Evolutionary conservation across 1,284 basidiomycete species (phyloP).

Genomic region (Cryptococcus sp.): DNA sequence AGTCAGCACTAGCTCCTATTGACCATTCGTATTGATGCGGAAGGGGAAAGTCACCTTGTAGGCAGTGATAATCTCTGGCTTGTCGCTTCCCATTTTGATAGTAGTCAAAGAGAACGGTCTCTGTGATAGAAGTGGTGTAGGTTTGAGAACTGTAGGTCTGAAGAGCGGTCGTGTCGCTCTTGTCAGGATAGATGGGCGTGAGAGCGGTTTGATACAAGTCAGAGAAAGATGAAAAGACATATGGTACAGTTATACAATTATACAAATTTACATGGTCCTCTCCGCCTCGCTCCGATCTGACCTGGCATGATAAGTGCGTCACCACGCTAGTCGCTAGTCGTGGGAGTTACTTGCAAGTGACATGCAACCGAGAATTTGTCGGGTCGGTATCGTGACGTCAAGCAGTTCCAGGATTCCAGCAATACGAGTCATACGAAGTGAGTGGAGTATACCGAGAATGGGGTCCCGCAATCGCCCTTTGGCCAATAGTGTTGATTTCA

Average conservation of each 20-base stretch:
- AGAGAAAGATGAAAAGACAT: background rate
- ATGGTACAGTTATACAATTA: background rate
- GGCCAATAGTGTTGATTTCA: too few relatives aligned
- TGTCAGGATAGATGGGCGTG: conserved; percentile 7
- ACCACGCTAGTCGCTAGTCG: too few relatives aligned
- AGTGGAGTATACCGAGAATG: too few relatives aligned
- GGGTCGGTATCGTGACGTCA: too few relatives aligned
- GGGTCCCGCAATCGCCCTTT: too few relatives aligned
- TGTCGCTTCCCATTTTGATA: conserved; percentile 30
- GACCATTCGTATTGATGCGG: background rate
- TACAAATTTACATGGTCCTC: too few relatives aligned
- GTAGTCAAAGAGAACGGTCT: conserved; percentile 20
- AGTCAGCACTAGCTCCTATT: background rate
- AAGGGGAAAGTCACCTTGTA: conserved; percentile 26
- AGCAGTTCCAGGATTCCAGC: too few relatives aligned
- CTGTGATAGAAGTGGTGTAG: conserved; percentile 1
- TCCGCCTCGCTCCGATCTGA: too few relatives aligned
- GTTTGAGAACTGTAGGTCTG: background rate
- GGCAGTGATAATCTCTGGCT: conserved; percentile 41
- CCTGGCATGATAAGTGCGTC: too few relatives aligned
- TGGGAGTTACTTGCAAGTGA: too few relatives aligned
- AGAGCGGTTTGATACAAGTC: conserved; percentile 3
- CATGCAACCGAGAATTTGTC: too few relatives aligned
- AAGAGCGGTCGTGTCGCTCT: background rate
- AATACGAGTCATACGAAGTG: too few relatives aligned